Evolutionary conservation across 148 eudicot genomes (phyloP), one percentile per base, ranked within the genome.

Genomic region (Bassia scoparia): DNA sequence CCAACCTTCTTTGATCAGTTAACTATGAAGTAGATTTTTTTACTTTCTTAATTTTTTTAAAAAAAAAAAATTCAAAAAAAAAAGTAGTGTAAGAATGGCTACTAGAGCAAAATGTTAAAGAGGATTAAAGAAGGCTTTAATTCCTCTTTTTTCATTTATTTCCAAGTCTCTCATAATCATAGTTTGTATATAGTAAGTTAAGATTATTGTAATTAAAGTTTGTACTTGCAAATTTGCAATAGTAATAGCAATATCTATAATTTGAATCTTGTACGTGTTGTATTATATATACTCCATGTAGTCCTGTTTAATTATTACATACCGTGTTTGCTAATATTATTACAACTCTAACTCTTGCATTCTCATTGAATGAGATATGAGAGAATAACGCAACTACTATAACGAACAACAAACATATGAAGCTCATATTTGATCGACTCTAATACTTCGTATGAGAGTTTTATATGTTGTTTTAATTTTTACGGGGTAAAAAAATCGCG

Each of bases 71-170:
- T n/a, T n/a, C n/a, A n/a, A n/a, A n/a, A n/a, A n/a, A n/a, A n/a
- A n/a, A 67, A 76, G 17, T 67, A 50, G 74, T 70, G 64, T 53
- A 54, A 78, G 77, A 64, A 66, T 77, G 76, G 71, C 49, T 71
- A 46, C 64, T 54, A 59, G 67, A 58, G 48, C 18, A 24, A 50
- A 48, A 68, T 76, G 68, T 43, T n/a, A n/a, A 69, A 60, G 74
- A 76, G 74, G 68, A 55, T n/a, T n/a, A n/a, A 8, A 43, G 30
- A 50, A n/a, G 34, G 65, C 14, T 38, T 21, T 68, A 66, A 37
- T 70, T 70, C 24, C 49, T 50, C 46, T 53, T 66, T 73, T 58
- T 18, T 17, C 23, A 13, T 31, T 31, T 46, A n/a, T 68, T 76
- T 60, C 50, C 34, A 12, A 0, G 46, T 53, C 60, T 71, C 74